Percentiles rank a stretch among this genome's conserved stretches.
phyloP scores from a whole-genome alignment of 2,329 filamentous ascomycete genomes.

The Aspergillus nomiae region DNA sequence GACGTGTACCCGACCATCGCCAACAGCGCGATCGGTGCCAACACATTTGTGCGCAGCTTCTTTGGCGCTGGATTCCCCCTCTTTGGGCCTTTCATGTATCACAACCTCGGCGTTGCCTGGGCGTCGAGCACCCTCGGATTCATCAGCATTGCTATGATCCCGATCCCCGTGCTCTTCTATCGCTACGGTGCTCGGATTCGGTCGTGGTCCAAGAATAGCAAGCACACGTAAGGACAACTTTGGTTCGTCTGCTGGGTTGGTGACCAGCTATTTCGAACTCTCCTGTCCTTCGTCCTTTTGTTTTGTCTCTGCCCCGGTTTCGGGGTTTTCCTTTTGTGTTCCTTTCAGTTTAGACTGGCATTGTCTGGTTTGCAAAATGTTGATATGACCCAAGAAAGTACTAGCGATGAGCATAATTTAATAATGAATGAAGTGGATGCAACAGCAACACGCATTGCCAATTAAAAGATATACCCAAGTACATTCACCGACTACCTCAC shows the following conservation, averaged over 20 bases:
- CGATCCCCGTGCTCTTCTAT: neutral
- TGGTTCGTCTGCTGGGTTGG: neutral
- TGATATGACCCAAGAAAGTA: neutral
- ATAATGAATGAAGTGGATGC: neutral
- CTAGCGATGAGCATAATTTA: neutral
- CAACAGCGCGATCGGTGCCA: constrained; percentile 9
- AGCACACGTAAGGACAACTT: neutral
- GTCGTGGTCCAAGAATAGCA: neutral
- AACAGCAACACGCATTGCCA: no score
- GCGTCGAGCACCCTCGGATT: neutral
- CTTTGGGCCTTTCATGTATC: neutral
- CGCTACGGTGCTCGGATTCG: neutral
- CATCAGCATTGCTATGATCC: neutral
- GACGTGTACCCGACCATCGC: constrained; percentile 45
- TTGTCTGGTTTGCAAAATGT: neutral
- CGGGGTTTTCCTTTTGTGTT: neutral
- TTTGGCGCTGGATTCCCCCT: neutral
- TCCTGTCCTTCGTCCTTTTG: neutral
- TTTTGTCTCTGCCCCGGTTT: neutral
- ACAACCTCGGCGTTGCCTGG: neutral
- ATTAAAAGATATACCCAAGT: no score
- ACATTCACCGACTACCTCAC: no score
- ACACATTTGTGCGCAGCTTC: neutral
- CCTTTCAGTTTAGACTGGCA: neutral
- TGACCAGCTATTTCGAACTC: neutral